A percentile compares a stretch with the other conserved stretches of the same genome.
Evolutionary conservation across 495 filamentous ascomycete species (phyloP).

Genomic region (Barbatosphaeria neglecta): DNA sequence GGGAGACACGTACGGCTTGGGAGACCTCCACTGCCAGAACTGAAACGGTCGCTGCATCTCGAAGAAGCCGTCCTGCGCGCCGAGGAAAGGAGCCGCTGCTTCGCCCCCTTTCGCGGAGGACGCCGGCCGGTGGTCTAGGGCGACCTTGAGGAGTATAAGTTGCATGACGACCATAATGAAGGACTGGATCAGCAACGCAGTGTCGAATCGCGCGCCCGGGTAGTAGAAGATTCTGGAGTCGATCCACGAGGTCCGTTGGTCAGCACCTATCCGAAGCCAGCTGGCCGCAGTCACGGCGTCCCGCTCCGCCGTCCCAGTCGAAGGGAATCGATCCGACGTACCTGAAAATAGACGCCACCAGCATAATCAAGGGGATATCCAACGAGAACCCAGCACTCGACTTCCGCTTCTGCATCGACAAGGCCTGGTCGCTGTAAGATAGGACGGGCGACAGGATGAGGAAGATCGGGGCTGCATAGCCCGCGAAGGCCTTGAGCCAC

Average conservation of each 20-base stretch:
- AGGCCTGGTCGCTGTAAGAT: constrained; percentile 85
- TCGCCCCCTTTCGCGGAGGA: constrained; percentile 44
- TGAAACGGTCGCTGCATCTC: constrained; percentile 57
- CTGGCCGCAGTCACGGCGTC: neutral
- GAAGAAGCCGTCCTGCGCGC: constrained; percentile 40
- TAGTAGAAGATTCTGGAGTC: constrained; percentile 75
- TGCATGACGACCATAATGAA: constrained; percentile 81
- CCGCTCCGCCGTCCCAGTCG: neutral
- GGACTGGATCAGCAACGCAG: constrained; percentile 71
- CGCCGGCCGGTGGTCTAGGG: constrained; percentile 74
- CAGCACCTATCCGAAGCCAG: neutral
- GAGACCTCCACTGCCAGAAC: constrained; percentile 88
- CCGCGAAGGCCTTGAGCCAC: constrained; percentile 31
- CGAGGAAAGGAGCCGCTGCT: constrained; percentile 42
- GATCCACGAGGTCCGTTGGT: constrained; percentile 9
- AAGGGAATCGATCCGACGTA: too few species aligned
- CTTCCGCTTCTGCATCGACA: constrained; percentile 69
- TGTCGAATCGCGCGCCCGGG: constrained; percentile 76
- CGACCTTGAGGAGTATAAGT: constrained; percentile 72
- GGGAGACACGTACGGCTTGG: constrained; percentile 52
- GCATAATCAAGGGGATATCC: constrained; percentile 96
- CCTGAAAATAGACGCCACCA: constrained; percentile 85
- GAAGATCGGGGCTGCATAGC: constrained; percentile 43
- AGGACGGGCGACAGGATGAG: constrained; percentile 74
- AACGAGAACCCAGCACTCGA: constrained; percentile 77